Percentiles rank a stretch among this genome's conserved stretches.
These are phyloP conservation scores for Allium fistulosum DNA, from an alignment of 106 monocot species.

Conservation along the genomic window DNA sequence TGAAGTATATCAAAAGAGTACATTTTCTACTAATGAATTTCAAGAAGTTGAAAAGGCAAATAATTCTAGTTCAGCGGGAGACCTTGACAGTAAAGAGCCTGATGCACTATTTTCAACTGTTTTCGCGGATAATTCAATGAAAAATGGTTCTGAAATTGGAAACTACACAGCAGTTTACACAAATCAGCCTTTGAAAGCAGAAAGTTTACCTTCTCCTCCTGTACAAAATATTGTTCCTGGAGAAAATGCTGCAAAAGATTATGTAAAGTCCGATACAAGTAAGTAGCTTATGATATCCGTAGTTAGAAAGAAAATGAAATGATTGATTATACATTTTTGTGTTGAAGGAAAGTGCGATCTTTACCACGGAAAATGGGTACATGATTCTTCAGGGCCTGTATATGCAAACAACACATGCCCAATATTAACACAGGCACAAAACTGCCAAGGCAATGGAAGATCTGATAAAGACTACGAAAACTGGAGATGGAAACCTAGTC, in stretches of 20 bases:
- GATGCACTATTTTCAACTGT: background rate
- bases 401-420: constrained; percentile 59
- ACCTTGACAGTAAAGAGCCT: background rate
- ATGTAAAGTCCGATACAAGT: background rate
- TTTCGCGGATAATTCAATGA: background rate
- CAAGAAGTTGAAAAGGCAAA: background rate
- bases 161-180: background rate
- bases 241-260: background rate
- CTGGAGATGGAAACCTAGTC: constrained; percentile 64
- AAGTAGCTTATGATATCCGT: background rate
- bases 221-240: no score
- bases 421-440: constrained; percentile 41
- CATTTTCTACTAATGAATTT: background rate
- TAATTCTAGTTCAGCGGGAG: background rate
- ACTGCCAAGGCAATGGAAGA: constrained; percentile 66
- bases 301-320: no score
- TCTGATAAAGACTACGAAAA: constrained; percentile 53
- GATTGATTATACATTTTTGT: background rate
- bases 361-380: constrained; percentile 48
- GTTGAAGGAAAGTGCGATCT: constrained; percentile 39
- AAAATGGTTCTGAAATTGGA: background rate
- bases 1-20: background rate
- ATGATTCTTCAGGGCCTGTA: constrained; percentile 38
- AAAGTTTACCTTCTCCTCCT: background rate
- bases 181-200: background rate